Evolutionary conservation across 306 rosid species (phyloP).

Genomic region (Vigna unguiculata): DNA sequence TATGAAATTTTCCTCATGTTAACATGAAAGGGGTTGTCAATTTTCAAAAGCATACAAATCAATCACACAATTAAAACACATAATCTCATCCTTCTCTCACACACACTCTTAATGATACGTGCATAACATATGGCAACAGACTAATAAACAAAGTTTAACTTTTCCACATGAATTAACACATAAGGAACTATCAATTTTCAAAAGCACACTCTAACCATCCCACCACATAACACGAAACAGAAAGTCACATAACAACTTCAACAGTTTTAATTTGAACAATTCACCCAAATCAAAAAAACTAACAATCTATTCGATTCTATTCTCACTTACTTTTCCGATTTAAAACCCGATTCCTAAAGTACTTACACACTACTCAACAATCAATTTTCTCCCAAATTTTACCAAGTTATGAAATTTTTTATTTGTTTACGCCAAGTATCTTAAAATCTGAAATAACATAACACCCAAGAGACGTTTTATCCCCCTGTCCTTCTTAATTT

Average conservation of each 20-base stretch:
- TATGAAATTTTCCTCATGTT: constrained; percentile 4
- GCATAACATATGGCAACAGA: neutral
- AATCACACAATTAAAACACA: constrained; percentile 10
- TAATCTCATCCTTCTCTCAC: neutral
- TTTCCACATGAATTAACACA: neutral
- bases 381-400: neutral
- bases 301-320: neutral
- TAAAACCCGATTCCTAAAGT: neutral
- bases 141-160: neutral
- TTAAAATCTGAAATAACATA: neutral
- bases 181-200: neutral
- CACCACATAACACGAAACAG: neutral
- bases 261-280: constrained; percentile 12
- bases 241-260: neutral
- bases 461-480: neutral
- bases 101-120: neutral
- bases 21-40: neutral
- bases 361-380: neutral
- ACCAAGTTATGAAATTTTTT: neutral
- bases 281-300: neutral
- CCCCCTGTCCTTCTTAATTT: neutral
- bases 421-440: neutral
- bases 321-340: neutral
- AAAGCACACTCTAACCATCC: neutral
- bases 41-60: constrained; percentile 8